Evolutionary conservation across 2,329 filamentous ascomycete species (phyloP), one percentile per base, ranked within the genome.

Genomic region (Xylaria sp.): DNA sequence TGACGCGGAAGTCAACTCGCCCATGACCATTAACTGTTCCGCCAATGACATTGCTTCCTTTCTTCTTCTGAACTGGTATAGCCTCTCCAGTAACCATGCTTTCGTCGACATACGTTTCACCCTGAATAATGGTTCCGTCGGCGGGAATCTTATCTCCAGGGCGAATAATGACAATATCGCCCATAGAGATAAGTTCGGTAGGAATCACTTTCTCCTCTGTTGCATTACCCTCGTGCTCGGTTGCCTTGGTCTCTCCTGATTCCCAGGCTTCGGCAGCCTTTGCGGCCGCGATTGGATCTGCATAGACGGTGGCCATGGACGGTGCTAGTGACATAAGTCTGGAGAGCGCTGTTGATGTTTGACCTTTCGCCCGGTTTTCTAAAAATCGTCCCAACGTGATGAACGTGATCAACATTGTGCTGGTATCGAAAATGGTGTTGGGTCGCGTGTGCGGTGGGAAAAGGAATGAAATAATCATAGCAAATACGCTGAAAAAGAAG

Each of bases 31-130:
- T 99, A 76, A 99, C 95, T 2, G 96, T 98, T 34, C 96, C 96
- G 59, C 94, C 96, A 78, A 98, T 96, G 65, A 99, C 83, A 50
- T 88, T 81, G 72, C 89, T 90, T 9, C 92, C 93, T 75, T 93
- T 91, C 73, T 88, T 90, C 82, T 99, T 99, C 75, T 93, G 89
- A 41, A 98, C 94, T 0, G 96, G 95, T 87, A 97, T 95, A 2
- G 96, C 92, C 82, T 99, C 96, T 72, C 96, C 96, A 6, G 96
- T 99, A 57, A 99, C 94, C 95, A 98, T 98, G 77, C 94, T 97
- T 81, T 99, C 96, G 73, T 99, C 94, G 25, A 97, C 89, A 76
- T 97, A 97, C 41, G 93, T 97, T 80, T 97, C 93, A 36, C 96
- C 96, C 61, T 92, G 89, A 64, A 93, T 93, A 60, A 99, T 87